These are phyloP conservation scores for Kwoniella newhampshirensis DNA, from an alignment of 768 basidiomycete species.

Conservation along the genomic window DNA sequence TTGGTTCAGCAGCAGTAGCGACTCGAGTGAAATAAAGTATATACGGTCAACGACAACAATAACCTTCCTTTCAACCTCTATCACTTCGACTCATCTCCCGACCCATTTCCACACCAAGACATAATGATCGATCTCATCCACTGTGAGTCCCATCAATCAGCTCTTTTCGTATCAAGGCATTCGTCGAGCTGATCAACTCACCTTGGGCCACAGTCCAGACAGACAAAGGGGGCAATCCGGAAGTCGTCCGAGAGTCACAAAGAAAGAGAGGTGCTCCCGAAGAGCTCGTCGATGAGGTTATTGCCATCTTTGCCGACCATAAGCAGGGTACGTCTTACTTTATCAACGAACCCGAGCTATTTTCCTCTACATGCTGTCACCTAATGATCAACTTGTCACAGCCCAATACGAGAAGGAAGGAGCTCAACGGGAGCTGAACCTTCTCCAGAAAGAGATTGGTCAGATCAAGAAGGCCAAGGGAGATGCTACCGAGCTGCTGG, in stretches of 20 bases:
- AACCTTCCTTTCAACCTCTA: too few relatives aligned
- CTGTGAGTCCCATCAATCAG: constrained; percentile 9
- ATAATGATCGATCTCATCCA: constrained; percentile 30
- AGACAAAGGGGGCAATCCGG: constrained; percentile 76
- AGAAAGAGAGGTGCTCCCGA: constrained; percentile 82
- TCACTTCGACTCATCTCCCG: neutral
- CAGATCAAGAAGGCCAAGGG: constrained; percentile 96
- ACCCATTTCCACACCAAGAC: too few relatives aligned
- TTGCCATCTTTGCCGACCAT: constrained; percentile 89
- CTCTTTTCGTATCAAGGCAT: neutral
- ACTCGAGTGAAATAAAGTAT: too few relatives aligned
- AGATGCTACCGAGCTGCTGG: constrained; percentile 80
- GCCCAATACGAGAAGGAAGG: constrained; percentile 83
- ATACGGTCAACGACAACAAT: too few relatives aligned
- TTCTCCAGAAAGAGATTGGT: constrained; percentile 89
- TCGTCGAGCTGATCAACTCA: neutral
- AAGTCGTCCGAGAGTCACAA: constrained; percentile 87
- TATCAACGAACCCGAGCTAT: too few relatives aligned
- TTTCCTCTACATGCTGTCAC: too few relatives aligned
- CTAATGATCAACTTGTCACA: constrained; percentile 55
- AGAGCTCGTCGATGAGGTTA: constrained; percentile 90
- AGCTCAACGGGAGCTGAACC: constrained; percentile 78
- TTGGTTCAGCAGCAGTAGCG: too few relatives aligned
- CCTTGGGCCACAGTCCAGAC: constrained; percentile 41
- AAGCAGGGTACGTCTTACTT: constrained; percentile 71